Conservation (phyloP, 768 basidiomycete genomes). For the Strobilomyces dryophilus region DNA sequence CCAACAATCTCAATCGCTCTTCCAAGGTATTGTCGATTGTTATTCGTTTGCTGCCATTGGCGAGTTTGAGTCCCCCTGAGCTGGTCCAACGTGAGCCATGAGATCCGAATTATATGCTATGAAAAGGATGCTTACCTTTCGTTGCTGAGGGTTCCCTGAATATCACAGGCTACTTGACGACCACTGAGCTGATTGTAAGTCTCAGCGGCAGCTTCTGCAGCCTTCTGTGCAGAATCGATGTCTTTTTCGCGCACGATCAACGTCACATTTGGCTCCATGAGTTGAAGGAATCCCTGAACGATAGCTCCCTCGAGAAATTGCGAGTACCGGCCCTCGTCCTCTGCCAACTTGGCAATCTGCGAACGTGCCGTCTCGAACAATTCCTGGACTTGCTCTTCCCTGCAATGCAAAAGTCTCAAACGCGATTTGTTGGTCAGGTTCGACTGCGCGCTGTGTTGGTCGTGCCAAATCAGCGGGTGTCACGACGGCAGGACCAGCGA, state of each 20-base stretch:
- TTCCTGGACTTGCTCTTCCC: conserved; percentile 89
- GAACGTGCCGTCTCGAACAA: conserved; percentile 74
- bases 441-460: conserved; percentile 71
- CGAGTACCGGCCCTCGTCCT: conserved; percentile 65
- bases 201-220: conserved; percentile 58
- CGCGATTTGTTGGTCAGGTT: conserved; percentile 96
- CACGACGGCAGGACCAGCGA: conserved; percentile 5
- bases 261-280: conserved; percentile 71
- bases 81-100: conserved; percentile 32
- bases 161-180: conserved; percentile 49
- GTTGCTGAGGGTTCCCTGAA: conserved; percentile 60
- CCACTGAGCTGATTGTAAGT: conserved; percentile 80
- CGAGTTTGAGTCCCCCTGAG: conserved; percentile 81
- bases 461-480: conserved; percentile 2
- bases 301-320: conserved; percentile 83
- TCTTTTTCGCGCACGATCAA: conserved; percentile 71
- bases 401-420: conserved; percentile 80
- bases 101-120: neutral
- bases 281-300: conserved; percentile 77
- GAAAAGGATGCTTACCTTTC: conserved; percentile 50
- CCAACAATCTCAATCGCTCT: conserved; percentile 82
- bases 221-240: conserved; percentile 52
- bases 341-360: conserved; percentile 56
- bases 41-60: conserved; percentile 71
- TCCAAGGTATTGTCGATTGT: conserved; percentile 93